Evolutionary conservation across 2,329 filamentous ascomycete species (phyloP).

Genomic region (Fusarium veterinarium): DNA sequence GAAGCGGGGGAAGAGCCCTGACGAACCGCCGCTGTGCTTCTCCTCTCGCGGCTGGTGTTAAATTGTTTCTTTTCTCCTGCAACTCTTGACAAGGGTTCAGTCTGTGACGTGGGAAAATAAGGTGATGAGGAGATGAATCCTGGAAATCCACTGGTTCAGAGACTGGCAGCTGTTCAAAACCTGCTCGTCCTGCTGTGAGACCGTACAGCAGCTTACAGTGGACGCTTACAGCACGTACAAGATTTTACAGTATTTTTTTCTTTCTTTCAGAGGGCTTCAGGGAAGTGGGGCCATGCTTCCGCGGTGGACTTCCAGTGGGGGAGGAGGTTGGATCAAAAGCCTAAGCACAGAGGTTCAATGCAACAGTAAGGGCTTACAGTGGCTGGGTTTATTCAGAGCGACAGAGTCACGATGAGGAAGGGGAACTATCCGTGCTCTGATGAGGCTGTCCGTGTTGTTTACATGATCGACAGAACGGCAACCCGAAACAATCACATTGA

Average conservation of each 20-base stretch:
- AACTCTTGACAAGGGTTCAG: constrained; percentile 16
- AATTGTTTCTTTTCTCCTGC: constrained; percentile 8
- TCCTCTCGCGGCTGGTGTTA: constrained; percentile 21
- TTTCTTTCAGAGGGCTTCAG: constrained; percentile 12
- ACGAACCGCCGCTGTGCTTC: constrained; percentile 15
- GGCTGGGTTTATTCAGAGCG: constrained; percentile 10
- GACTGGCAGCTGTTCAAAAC: constrained; percentile 12
- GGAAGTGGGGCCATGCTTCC: constrained; percentile 18
- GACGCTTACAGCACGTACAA: constrained; percentile 19
- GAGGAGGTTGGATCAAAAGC: not conserved
- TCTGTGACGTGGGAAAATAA: constrained; percentile 27
- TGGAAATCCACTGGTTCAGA: constrained; percentile 16
- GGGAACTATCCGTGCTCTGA: not conserved
- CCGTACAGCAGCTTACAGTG: constrained; percentile 22
- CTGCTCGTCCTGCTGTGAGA: constrained; percentile 21
- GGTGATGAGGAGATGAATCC: constrained; percentile 15
- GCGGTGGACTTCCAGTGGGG: constrained; percentile 6
- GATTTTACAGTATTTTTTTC: not conserved
- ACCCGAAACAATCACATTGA: constrained; percentile 15
- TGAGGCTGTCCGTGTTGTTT: constrained; percentile 14
- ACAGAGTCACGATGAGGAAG: constrained; percentile 7
- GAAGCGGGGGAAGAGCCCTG: constrained; percentile 19
- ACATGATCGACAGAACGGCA: constrained; percentile 20
- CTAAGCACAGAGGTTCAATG: not conserved
- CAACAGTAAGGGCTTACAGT: constrained; percentile 8